Base-by-base conservation (phyloP, 129 eudicot species). In the Erigeron canadensis region DNA sequence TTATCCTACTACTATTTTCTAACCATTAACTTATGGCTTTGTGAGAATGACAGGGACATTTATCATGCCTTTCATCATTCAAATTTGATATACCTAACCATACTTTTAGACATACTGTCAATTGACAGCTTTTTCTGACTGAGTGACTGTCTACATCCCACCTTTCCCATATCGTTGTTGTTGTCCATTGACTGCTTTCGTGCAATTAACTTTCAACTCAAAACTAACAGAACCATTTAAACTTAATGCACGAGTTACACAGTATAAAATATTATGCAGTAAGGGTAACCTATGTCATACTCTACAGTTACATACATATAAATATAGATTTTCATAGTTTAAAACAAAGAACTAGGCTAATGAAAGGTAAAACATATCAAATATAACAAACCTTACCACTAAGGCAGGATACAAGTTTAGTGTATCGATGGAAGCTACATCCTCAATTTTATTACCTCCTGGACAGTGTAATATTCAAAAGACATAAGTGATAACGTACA, bases 371-470 rank as follows among this genome's bases (percentile, higher is more conserved):
- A 62, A 58, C 65, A 60, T 71, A 61, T 74, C 48, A 61, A 16
- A 69, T 55, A 40, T 45, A 59, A 63, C 19, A 77, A 28, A 37
- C 53, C 92, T 81, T 81, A 87, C 98, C 85, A 48, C 65, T 80
- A 94, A 85, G 57, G 67, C 72, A 18, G 95, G 98, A 72, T 82
- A 89, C 50, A 82, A 81, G 70, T 94, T 94, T 21, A 94, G 90
- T 2, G 96, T 81, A 75, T 89, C 95, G 68, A 89, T 75, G 82
- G 97, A 94, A 63, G 86, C 78, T 71, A 82, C 71, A 81, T 94
- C 93, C 60, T 63, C 86, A 57, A 94, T 84, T 65, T 85, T 79
- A 79, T 94, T 94, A 39, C 88, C 85, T 76, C 98, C 98, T 94
- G 83, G 8, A 67, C 53, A 22, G 56, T 9, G 63, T 62, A 47